Evolutionary conservation across 345 rosid species (phyloP).

Genomic region (Aquilaria yunnanensis): DNA sequence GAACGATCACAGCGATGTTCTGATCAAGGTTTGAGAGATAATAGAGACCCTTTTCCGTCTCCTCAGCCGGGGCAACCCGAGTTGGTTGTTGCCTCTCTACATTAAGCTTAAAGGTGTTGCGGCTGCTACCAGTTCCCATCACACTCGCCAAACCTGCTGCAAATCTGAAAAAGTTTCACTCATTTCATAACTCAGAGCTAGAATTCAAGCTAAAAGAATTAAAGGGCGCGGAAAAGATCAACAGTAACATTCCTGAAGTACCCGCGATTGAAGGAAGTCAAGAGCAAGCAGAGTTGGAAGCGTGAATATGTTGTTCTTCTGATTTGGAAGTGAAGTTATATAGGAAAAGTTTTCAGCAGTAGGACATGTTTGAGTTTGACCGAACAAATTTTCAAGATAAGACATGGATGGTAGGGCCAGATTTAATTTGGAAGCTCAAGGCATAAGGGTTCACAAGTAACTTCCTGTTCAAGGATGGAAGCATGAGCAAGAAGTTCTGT

Average conservation of each 20-base stretch:
- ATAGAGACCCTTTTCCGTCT: slow-evolving; percentile 57
- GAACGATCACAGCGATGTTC: slow-evolving; percentile 74
- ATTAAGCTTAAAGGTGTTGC: slow-evolving; percentile 25
- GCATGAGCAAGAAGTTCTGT: background rate
- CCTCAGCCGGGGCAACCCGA: slow-evolving; percentile 54
- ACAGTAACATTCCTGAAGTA: background rate
- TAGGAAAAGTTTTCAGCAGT: slow-evolving; percentile 16
- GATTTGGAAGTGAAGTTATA: slow-evolving; percentile 18
- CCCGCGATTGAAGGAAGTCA: too few relatives aligned
- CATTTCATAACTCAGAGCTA: background rate
- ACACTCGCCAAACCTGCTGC: too few relatives aligned
- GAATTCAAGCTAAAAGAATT: background rate
- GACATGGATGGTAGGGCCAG: slow-evolving; percentile 23
- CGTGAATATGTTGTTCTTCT: background rate
- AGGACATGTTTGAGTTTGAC: background rate
- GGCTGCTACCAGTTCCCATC: background rate
- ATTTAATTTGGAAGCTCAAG: background rate
- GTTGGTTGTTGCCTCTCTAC: slow-evolving; percentile 45
- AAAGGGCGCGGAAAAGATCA: background rate
- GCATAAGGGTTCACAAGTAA: background rate
- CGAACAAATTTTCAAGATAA: slow-evolving; percentile 15
- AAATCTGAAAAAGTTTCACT: background rate
- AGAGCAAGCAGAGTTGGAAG: background rate
- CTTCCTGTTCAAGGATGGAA: background rate
- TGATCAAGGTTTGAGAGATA: slow-evolving; percentile 86